phyloP scores from a whole-genome alignment of 352 stramenopile species.

The Globisporangium middletonii region DNA sequence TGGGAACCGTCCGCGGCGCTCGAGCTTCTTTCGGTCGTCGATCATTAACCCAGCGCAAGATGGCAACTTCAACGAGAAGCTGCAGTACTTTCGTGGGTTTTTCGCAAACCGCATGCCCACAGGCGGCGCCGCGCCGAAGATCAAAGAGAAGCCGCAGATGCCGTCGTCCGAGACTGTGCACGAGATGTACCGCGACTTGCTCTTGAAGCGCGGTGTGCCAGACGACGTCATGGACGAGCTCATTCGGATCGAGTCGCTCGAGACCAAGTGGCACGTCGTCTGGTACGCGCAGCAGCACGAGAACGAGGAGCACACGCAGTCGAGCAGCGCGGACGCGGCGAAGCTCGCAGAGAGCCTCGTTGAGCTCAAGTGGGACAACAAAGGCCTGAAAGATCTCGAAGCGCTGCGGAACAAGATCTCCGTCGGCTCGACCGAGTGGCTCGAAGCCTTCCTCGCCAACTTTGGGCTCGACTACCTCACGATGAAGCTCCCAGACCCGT shows the following conservation, averaged over 20 bases:
- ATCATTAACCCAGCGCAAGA: conserved; percentile 67
- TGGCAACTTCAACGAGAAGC: conserved; percentile 80
- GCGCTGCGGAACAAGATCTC: conserved; percentile 65
- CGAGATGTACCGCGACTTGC: conserved; percentile 80
- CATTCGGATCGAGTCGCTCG: conserved; percentile 71
- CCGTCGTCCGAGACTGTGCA: conserved; percentile 69
- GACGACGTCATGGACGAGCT: conserved; percentile 84
- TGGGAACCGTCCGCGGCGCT: conserved; percentile 35
- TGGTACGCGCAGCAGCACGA: conserved; percentile 83
- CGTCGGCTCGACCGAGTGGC: conserved; percentile 65
- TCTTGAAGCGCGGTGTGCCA: conserved; percentile 70
- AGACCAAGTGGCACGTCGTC: conserved; percentile 85
- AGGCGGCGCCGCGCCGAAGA: conserved; percentile 50
- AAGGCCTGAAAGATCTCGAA: conserved; percentile 68
- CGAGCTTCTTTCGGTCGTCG: conserved; percentile 70
- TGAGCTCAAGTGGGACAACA: conserved; percentile 81
- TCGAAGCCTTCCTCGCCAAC: conserved; percentile 62
- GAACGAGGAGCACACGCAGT: conserved; percentile 60
- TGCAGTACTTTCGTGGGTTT: conserved; percentile 83
- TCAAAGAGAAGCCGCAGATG: conserved; percentile 60
- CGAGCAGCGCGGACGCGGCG: conserved; percentile 47
- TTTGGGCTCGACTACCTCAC: conserved; percentile 83
- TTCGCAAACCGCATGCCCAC: conserved; percentile 80
- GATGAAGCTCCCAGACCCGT: conserved; percentile 82
- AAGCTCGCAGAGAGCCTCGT: conserved; percentile 72